Base-by-base conservation (phyloP, 306 rosid species). In the Citrullus colocynthis region DNA sequence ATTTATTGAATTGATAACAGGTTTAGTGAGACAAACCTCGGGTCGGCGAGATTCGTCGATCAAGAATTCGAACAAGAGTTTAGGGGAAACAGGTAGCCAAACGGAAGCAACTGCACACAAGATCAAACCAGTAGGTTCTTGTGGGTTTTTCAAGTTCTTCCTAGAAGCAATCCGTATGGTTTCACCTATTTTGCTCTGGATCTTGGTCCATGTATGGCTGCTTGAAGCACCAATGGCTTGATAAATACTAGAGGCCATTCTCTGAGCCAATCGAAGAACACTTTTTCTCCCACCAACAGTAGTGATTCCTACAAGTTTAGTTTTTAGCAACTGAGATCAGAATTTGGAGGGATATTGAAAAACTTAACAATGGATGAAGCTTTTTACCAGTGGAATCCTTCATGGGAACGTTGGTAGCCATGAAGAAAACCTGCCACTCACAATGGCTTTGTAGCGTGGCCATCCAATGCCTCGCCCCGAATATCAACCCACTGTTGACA, bases 341-440 rank as follows among this genome's bases (percentile, higher is more conserved):
- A 28, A 9, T 70, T 70, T 45, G 58, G 24, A 70, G 6, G 60
- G 52, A 12, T 48, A 72, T 28, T 71, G 55, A 51, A 72, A 13
- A 72, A 13, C 9, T 72, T 7, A 72, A 8, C 12, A 72, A 72
- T 49, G 24, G 28, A 1, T 15, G 60, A 72, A 5, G 13, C 4
- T 0, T 62, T 56, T 56, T 78, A 89, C 89, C 89, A 9, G 85
- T 84, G 75, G 99, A 96, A 74, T 92, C 98, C 87, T 92, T 96
- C 93, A 85, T 92, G 36, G 99, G 98, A 81, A 96, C 99, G 78
- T 96, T 96, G 82, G 99, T 96, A 72, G 99, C 99, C 99, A 96
- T 96, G 87, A 79, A 85, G 84, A 87, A 85, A 39, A 87, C 89
- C 0, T 85, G 89, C 60, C 98, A 85, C 81, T 96, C 99, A 6